phyloP scores from a whole-genome alignment of 2,329 filamentous ascomycete genomes.

The Beauveria caledonica region DNA sequence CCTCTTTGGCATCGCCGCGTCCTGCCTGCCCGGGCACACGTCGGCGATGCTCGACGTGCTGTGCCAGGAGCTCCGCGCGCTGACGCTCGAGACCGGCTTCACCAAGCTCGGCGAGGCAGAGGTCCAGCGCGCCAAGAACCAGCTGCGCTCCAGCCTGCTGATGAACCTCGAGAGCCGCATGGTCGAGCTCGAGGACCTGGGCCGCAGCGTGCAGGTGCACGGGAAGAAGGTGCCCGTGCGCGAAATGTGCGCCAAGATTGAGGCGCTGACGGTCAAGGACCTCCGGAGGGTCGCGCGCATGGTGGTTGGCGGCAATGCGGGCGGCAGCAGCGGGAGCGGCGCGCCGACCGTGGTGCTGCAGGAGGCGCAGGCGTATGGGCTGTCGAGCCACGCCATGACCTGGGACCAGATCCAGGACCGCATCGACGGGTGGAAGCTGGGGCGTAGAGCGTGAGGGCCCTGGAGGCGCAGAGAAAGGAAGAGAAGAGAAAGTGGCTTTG shows the following conservation, averaged over 20 bases:
- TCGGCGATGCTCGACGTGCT: conserved; percentile 87
- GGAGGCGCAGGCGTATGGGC: conserved; percentile 70
- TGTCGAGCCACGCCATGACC: conserved; percentile 57
- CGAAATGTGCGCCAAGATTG: conserved; percentile 88
- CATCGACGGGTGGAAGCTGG: conserved; percentile 77
- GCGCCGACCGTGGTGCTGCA: conserved; percentile 91
- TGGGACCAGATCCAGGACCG: conserved; percentile 89
- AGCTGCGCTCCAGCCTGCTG: conserved; percentile 77
- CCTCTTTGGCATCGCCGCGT: conserved; percentile 86
- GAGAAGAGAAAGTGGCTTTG: background rate
- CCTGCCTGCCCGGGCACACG: conserved; percentile 72
- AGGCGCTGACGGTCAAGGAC: conserved; percentile 70
- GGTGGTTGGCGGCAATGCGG: conserved; percentile 77
- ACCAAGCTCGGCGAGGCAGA: conserved; percentile 64
- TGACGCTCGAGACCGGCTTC: conserved; percentile 70
- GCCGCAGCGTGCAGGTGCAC: conserved; percentile 93
- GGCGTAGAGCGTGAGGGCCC: conserved; percentile 34
- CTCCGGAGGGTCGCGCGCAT: conserved; percentile 70
- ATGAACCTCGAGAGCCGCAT: conserved; percentile 98
- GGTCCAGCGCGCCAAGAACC: conserved; percentile 92
- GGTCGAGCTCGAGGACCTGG: conserved; percentile 95
- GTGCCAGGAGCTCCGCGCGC: conserved; percentile 75
- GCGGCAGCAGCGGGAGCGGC: conserved; percentile 68
- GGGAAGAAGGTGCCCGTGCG: conserved; percentile 83
- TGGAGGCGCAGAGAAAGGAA: background rate